Conservation (phyloP, 2,329 filamentous ascomycete genomes). For the Alternaria sp. region DNA sequence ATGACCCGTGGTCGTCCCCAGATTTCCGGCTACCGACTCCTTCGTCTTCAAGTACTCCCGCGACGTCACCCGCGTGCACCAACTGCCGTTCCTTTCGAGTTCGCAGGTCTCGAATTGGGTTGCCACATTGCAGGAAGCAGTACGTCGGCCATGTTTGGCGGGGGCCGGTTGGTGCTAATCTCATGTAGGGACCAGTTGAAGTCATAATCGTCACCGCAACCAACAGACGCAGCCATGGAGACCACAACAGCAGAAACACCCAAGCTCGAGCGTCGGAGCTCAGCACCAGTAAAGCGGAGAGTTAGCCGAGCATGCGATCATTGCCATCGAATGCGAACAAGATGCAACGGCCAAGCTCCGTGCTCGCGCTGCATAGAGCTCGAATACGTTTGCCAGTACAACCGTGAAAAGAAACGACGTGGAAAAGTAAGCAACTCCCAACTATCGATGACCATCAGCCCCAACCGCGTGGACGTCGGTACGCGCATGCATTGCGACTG, state of each 20-base stretch:
- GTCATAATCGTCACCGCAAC: slow-evolving; percentile 11
- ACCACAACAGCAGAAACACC: slow-evolving; percentile 31
- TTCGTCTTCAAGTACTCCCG: slow-evolving; percentile 19
- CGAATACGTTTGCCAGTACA: slow-evolving; percentile 87
- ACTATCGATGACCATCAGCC: neutral
- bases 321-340: slow-evolving; percentile 92
- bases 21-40: slow-evolving; percentile 36
- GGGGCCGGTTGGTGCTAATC: slow-evolving; percentile 9
- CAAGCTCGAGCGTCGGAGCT: slow-evolving; percentile 45
- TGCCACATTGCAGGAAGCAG: slow-evolving; percentile 10
- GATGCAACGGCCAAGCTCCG: slow-evolving; percentile 90
- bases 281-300: slow-evolving; percentile 77
- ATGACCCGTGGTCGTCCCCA: slow-evolving; percentile 41
- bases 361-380: slow-evolving; percentile 88
- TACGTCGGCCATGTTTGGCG: slow-evolving; percentile 12
- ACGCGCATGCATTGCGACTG: neutral
- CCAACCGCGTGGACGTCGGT: neutral
- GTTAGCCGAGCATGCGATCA: slow-evolving; percentile 96
- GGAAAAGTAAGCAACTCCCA: slow-evolving; percentile 75
- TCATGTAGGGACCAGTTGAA: slow-evolving; percentile 14
- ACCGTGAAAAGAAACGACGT: slow-evolving; percentile 89
- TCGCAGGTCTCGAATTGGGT: neutral
- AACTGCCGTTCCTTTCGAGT: slow-evolving; percentile 1
- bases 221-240: slow-evolving; percentile 36
- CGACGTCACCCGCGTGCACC: slow-evolving; percentile 9